Evolutionary conservation across 2,329 filamentous ascomycete genomes (phyloP), one percentile per base, ranked within the genome.

Genomic region (Fusarium keratoplasticum): DNA sequence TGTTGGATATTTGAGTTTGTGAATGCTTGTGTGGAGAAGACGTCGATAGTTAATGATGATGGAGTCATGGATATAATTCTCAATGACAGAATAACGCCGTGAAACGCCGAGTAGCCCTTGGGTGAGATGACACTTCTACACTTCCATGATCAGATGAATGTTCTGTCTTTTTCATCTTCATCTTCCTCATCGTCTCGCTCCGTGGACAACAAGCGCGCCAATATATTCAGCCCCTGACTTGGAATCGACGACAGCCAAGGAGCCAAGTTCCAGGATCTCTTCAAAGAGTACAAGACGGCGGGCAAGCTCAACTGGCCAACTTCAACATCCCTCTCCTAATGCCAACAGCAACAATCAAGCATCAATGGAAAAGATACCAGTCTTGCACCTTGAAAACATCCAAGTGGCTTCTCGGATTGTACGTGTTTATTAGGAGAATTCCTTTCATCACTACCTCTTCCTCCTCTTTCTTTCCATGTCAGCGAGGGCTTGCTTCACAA

Each of bases 401-500:
- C 18, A 5, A 52, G 27, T 31, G 18, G 10, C n/a, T 18, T 52
- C 47, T 31, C 11, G 25, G 27, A 29, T 52, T 31, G 10, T 52
- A 52, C 47, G 8, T 52, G 27, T 52, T 52, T 31, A 52, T 52
- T 59, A 64, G 59, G 67, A 67, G 42, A 62, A 8, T 36, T 40
- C n/a, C 38, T 61, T 22, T 52, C 6, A 4, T 14, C 38, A 16
- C 44, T 75, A 75, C 44, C 29, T 44, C 14, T 44, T 66, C 67
- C 69, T 73, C 20, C 73, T 73, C 65, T 71, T 78, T 29, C 74
- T 76, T 13, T 79, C 82, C 81, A 88, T 83, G 38, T 86, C 83
- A 66, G 78, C 82, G 77, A 90, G 76, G 33, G 87, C 87, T 69
- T 87, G 85, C 80, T 87, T 87, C 5, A 95, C 89, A 67, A 95